A percentile compares a stretch with the other conserved stretches of the same genome.
Conservation (phyloP, 2,329 filamentous ascomycete genomes). For the Pezicula rhizophila region DNA sequence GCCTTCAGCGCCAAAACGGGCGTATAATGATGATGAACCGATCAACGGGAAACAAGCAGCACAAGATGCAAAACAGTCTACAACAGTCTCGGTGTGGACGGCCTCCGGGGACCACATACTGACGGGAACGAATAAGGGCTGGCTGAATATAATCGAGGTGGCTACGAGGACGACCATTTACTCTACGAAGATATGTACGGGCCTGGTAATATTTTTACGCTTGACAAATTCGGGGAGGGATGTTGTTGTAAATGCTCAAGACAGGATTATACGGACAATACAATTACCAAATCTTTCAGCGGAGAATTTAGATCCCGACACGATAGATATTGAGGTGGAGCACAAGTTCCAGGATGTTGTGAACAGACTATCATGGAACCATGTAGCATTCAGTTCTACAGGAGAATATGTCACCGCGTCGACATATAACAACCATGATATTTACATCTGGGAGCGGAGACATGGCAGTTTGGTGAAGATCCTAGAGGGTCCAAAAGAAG, state of each 20-base stretch:
- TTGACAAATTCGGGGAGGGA: constrained; percentile 80
- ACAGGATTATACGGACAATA: constrained; percentile 91
- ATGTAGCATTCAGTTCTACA: constrained; percentile 88
- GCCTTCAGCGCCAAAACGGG: constrained; percentile 74
- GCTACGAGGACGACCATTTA: constrained; percentile 77
- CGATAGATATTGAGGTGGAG: constrained; percentile 83
- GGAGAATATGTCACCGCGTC: constrained; percentile 95
- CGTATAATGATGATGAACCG: constrained; percentile 62
- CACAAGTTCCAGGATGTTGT: constrained; percentile 99
- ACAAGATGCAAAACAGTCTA: constrained; percentile 91
- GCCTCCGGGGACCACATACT: constrained; percentile 81
- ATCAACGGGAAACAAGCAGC: constrained; percentile 78
- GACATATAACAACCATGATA: constrained; percentile 96
- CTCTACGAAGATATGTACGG: constrained; percentile 80
- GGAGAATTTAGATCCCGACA: constrained; percentile 70
- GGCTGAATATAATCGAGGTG: constrained; percentile 90
- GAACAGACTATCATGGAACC: constrained; percentile 92
- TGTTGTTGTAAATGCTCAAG: constrained; percentile 85
- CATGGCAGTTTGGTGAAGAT: constrained; percentile 95
- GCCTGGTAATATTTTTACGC: constrained; percentile 81
- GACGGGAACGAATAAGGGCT: constrained; percentile 89
- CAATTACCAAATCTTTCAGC: constrained; percentile 72
- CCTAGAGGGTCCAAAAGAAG: constrained; percentile 92
- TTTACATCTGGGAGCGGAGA: constrained; percentile 95
- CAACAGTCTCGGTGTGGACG: constrained; percentile 87